Percentiles rank a stretch among this genome's conserved stretches.
phyloP scores from a whole-genome alignment of 352 stramenopile genomes.

The Phytophthora colocasiae region DNA sequence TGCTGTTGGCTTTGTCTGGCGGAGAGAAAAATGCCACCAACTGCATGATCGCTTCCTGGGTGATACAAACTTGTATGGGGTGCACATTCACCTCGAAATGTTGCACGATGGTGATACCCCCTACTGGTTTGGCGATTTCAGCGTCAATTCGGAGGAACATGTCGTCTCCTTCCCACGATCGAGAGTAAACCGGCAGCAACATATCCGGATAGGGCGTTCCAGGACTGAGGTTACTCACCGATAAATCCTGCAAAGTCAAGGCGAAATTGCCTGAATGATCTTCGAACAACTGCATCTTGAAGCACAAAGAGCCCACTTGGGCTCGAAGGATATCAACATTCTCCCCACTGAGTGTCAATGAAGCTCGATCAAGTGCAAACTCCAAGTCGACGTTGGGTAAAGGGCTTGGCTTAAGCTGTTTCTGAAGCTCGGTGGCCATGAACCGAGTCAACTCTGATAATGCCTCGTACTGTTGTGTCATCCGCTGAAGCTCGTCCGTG shows the following conservation, averaged over 20 bases:
- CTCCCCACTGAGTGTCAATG: slow-evolving; percentile 62
- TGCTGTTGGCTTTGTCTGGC: slow-evolving; percentile 21
- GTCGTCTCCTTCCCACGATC: slow-evolving; percentile 64
- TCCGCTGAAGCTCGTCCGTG: slow-evolving; percentile 54
- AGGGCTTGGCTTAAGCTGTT: slow-evolving; percentile 43
- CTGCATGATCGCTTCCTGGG: slow-evolving; percentile 80
- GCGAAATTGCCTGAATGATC: slow-evolving; percentile 72
- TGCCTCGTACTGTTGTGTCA: slow-evolving; percentile 54
- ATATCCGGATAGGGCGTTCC: slow-evolving; percentile 79
- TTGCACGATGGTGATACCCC: slow-evolving; percentile 68
- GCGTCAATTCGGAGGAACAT: slow-evolving; percentile 79
- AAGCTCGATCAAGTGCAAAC: slow-evolving; percentile 64
- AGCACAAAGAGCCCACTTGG: slow-evolving; percentile 48
- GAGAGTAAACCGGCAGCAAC: slow-evolving; percentile 49
- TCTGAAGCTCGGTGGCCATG: slow-evolving; percentile 45
- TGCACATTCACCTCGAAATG: slow-evolving; percentile 90
- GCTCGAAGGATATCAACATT: slow-evolving; percentile 72
- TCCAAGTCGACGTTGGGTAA: slow-evolving; percentile 71
- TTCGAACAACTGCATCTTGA: slow-evolving; percentile 77
- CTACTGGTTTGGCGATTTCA: slow-evolving; percentile 70
- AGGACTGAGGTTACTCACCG: slow-evolving; percentile 70
- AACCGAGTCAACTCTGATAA: slow-evolving; percentile 52
- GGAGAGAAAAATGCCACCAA: slow-evolving; percentile 67
- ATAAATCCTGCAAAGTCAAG: slow-evolving; percentile 65
- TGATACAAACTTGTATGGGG: slow-evolving; percentile 86